These are phyloP conservation scores for Penicillium longicatenatum DNA, from an alignment of 495 filamentous ascomycete species.

Conservation along the genomic window DNA sequence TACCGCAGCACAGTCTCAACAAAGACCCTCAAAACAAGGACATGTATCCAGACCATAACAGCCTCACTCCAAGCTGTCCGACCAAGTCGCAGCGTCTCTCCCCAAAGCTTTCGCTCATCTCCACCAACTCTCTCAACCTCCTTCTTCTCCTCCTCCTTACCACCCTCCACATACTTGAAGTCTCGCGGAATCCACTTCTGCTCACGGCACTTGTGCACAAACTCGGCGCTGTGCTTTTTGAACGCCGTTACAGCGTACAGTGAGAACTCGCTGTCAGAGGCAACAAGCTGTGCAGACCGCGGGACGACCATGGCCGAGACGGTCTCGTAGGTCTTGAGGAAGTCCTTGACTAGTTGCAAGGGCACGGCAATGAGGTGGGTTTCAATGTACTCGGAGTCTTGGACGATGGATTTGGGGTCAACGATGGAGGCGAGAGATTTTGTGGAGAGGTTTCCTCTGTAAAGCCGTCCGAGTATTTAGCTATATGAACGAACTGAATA, in stretches of 20 bases:
- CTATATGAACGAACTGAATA: background rate
- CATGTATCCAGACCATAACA: slow-evolving; percentile 93
- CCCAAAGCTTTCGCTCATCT: slow-evolving; percentile 85
- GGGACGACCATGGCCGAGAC: slow-evolving; percentile 85
- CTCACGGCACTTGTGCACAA: slow-evolving; percentile 85
- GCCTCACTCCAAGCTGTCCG: slow-evolving; percentile 89
- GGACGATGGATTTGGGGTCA: slow-evolving; percentile 73
- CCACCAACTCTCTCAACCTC: slow-evolving; percentile 78
- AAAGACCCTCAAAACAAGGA: slow-evolving; percentile 87
- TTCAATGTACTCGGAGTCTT: slow-evolving; percentile 93
- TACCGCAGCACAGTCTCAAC: slow-evolving; percentile 96
- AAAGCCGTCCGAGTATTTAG: slow-evolving; percentile 17
- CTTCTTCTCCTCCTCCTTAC: slow-evolving; percentile 79
- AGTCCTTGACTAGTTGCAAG: slow-evolving; percentile 75
- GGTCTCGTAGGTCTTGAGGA: slow-evolving; percentile 85
- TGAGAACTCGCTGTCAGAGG: slow-evolving; percentile 82
- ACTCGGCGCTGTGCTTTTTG: slow-evolving; percentile 85
- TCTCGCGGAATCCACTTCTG: slow-evolving; percentile 92
- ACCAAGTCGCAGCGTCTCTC: slow-evolving; percentile 83
- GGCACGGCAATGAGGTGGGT: slow-evolving; percentile 92
- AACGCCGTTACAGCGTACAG: slow-evolving; percentile 89
- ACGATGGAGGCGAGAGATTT: slow-evolving; percentile 90
- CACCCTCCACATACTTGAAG: slow-evolving; percentile 88
- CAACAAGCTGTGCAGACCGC: slow-evolving; percentile 74
- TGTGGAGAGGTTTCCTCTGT: slow-evolving; percentile 88